Conservation (phyloP, 768 basidiomycete genomes). For the Phylloporus sp. region DNA sequence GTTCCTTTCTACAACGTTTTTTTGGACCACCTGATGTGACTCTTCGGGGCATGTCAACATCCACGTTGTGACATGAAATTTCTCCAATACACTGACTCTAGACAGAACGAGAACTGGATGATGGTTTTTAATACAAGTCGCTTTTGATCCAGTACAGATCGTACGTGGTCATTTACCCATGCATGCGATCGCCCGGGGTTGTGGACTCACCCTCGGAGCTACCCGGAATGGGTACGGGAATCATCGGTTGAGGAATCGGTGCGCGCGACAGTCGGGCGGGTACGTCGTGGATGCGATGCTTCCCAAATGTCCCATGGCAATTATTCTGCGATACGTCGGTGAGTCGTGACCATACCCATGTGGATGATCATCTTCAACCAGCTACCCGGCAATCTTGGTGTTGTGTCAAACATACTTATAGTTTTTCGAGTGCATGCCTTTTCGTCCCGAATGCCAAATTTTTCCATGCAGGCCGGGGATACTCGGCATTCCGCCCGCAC, state of each 20-base stretch:
- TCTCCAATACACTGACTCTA: not conserved
- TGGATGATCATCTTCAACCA: not conserved
- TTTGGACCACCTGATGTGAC: not conserved
- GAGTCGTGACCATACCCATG: not conserved
- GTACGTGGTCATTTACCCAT: too few relatives aligned
- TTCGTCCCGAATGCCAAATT: not conserved
- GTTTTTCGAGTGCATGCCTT: slow-evolving; percentile 1
- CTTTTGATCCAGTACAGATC: too few relatives aligned
- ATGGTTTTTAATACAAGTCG: not conserved
- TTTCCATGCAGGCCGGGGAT: not conserved
- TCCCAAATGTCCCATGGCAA: not conserved
- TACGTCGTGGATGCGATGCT: not conserved
- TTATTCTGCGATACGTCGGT: slow-evolving; percentile 5
- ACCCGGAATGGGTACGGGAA: slow-evolving; percentile 3
- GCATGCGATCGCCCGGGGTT: too few relatives aligned
- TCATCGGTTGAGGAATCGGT: not conserved
- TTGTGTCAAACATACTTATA: not conserved
- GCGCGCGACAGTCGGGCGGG: not conserved
- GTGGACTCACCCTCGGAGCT: not conserved
- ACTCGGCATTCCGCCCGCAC: not conserved
- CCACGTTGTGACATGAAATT: not conserved
- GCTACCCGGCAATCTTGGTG: not conserved
- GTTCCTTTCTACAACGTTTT: not conserved
- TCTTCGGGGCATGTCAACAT: not conserved
- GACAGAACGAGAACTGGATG: not conserved